A percentile compares a stretch with the other conserved stretches of the same genome.
Conservation (phyloP, 2,329 filamentous ascomycete genomes). For the Neonectria coccinea region DNA sequence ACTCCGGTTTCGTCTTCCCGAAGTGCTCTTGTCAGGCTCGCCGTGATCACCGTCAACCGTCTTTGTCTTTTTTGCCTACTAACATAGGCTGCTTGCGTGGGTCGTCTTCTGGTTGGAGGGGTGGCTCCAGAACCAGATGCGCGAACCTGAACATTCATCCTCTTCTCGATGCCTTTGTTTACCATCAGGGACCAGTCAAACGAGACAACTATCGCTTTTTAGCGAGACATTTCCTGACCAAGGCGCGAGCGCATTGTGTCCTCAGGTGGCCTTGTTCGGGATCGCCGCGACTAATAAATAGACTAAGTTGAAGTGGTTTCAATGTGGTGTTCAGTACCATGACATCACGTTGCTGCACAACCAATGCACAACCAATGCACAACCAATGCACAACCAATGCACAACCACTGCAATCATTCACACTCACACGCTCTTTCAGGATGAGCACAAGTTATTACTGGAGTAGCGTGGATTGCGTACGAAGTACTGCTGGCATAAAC, state of each 20-base stretch:
- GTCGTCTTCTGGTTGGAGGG: slow-evolving; percentile 6
- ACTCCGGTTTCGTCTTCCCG: neutral
- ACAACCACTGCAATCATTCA: neutral
- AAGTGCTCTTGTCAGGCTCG: neutral
- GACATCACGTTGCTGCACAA: slow-evolving; percentile 10
- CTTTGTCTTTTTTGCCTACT: neutral
- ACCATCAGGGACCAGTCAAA: slow-evolving; percentile 2
- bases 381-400: neutral
- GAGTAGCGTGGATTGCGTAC: neutral
- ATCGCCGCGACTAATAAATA: slow-evolving; percentile 7
- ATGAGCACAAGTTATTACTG: neutral
- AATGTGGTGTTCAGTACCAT: slow-evolving; percentile 13
- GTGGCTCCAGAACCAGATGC: neutral
- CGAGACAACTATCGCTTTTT: neutral
- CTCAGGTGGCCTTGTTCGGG: slow-evolving; percentile 11
- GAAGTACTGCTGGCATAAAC: neutral
- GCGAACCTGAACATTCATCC: slow-evolving; percentile 6
- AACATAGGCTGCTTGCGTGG: neutral
- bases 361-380: neutral
- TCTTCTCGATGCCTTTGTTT: neutral
- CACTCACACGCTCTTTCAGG: slow-evolving; percentile 1
- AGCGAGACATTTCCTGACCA: slow-evolving; percentile 22
- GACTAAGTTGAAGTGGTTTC: slow-evolving; percentile 12
- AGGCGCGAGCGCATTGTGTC: slow-evolving; percentile 1
- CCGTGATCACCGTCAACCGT: neutral